Base-by-base conservation (phyloP, 225 moss, liverwort and hornwort species). In the Bryoerythrophyllum caledonicum region DNA sequence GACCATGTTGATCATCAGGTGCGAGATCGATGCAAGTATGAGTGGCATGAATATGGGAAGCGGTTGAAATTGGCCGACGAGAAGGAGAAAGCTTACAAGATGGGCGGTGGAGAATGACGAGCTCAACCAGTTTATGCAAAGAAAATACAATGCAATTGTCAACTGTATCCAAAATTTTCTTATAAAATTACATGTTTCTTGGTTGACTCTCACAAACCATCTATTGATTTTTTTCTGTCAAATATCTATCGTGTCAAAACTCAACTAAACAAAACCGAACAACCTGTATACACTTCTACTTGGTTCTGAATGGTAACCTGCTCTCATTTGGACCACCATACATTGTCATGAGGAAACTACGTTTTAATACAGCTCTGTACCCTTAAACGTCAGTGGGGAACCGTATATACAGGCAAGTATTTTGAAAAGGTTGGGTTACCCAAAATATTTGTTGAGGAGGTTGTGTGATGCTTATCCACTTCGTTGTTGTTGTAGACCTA, bases 1-100 rank as follows among this genome's bases (percentile, higher is more conserved):
- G 26, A 25, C 63, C 13, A 10, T 67, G 7, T 63, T 38, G n/a
- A 27, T 63, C 53, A 14, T 62, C 27, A 83, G 88, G 85, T 86
- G 70, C 70, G 74, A 83, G 85, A 83, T 35, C 85, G 88, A 63
- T 88, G 88, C 83, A 57, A 75, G 61, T 83, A 76, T 37, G 88
- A 88, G 76, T 88, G 88, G 88, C 1, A 52, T 16, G 78, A 83
- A 74, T 88, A 83, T 26, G 17, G 40, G 48, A 74, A 83, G 41
- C 81, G 88, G 7, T 72, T 85, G 76, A 66, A 88, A 53, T 54
- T 79, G 76, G 88, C 88, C 24, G 88, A 88, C 73, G 38, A 79
- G 53, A 66, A 85, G 81, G 85, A 85, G 74, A 54, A 63, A 74
- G 84, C 70, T 41, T 73, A 24, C 26, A 76, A 54, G 34, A 19